A percentile compares a stretch with the other conserved stretches of the same genome.
These are phyloP conservation scores for Sugiyamaella qingdaonensis DNA, from an alignment of 805 yeast species.

Conservation along the genomic window DNA sequence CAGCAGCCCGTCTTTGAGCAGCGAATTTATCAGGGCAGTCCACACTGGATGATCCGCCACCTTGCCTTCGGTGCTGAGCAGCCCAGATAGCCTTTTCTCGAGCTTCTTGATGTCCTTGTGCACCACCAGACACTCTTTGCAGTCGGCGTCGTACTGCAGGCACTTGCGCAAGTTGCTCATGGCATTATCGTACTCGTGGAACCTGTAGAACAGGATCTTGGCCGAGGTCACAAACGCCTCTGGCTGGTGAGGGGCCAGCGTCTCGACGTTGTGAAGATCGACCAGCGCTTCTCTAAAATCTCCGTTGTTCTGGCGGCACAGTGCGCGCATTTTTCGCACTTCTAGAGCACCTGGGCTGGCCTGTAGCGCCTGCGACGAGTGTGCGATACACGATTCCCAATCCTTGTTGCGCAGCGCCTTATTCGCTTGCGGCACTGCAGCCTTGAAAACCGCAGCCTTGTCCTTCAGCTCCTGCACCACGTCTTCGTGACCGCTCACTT, in stretches of 20 bases:
- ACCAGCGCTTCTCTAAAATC: conserved; percentile 32
- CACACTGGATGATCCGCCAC: conserved; percentile 26
- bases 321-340: conserved; percentile 30
- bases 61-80: conserved; percentile 16
- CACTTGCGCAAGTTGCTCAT: conserved; percentile 58
- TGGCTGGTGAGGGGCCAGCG: conserved; percentile 24
- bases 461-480: conserved; percentile 17
- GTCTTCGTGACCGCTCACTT: conserved; percentile 12
- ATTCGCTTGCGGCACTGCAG: conserved; percentile 8
- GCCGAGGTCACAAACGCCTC: conserved; percentile 29
- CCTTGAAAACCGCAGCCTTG: conserved; percentile 10
- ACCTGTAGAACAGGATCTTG: conserved; percentile 45
- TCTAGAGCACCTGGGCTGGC: conserved; percentile 26
- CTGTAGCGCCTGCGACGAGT: conserved; percentile 27
- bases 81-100: conserved; percentile 25
- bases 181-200: conserved; percentile 50
- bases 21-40: conserved; percentile 13
- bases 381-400: conserved; percentile 24
- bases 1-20: conserved; percentile 11
- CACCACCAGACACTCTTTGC: conserved; percentile 49
- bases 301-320: conserved; percentile 31
- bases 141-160: conserved; percentile 73
- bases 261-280: conserved; percentile 32
- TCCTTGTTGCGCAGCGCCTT: conserved; percentile 19
- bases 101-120: conserved; percentile 26